Evolutionary conservation across 2,329 filamentous ascomycete species (phyloP).

Genomic region (Penicillium glabrum): DNA sequence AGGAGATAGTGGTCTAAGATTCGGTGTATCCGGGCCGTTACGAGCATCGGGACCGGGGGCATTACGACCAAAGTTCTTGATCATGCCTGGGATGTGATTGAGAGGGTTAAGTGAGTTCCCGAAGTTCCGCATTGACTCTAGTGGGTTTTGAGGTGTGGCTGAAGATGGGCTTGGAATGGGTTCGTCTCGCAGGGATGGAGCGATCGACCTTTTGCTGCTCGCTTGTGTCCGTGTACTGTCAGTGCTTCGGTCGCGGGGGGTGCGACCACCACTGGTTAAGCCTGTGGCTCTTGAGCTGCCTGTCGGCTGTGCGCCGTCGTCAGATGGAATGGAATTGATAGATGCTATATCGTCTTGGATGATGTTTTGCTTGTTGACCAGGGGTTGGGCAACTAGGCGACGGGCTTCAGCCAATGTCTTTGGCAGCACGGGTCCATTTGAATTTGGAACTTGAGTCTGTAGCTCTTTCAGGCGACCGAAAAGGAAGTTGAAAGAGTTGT

Average conservation of each 20-base stretch:
- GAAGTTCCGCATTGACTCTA: conserved; percentile 80
- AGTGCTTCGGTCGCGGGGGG: conserved; percentile 68
- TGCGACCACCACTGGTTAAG: conserved; percentile 67
- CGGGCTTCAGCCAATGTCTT: conserved; percentile 91
- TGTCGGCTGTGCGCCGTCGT: conserved; percentile 34
- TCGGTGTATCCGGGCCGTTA: background rate
- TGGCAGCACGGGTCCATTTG: conserved; percentile 59
- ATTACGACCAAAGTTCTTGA: conserved; percentile 68
- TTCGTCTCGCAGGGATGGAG: conserved; percentile 25
- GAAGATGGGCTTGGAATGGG: conserved; percentile 17
- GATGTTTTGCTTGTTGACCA: conserved; percentile 51
- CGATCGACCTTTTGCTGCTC: conserved; percentile 43
- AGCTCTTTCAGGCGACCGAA: conserved; percentile 80
- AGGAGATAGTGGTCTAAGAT: conserved; percentile 38
- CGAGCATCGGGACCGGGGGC: conserved; percentile 45
- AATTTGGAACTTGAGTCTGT: conserved; percentile 50
- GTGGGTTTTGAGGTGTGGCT: conserved; percentile 52
- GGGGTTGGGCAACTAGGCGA: conserved; percentile 70
- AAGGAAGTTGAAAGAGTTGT: conserved; percentile 90
- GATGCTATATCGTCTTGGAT: conserved; percentile 55
- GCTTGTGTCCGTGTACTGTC: conserved; percentile 59
- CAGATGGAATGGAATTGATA: conserved; percentile 39
- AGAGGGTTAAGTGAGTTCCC: conserved; percentile 81
- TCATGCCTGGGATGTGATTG: conserved; percentile 73
- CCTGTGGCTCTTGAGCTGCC: conserved; percentile 53